Percentiles rank a stretch among this genome's conserved stretches.
phyloP scores from a whole-genome alignment of 441 rosid species.

The Cnidoscolus chayamansa region DNA sequence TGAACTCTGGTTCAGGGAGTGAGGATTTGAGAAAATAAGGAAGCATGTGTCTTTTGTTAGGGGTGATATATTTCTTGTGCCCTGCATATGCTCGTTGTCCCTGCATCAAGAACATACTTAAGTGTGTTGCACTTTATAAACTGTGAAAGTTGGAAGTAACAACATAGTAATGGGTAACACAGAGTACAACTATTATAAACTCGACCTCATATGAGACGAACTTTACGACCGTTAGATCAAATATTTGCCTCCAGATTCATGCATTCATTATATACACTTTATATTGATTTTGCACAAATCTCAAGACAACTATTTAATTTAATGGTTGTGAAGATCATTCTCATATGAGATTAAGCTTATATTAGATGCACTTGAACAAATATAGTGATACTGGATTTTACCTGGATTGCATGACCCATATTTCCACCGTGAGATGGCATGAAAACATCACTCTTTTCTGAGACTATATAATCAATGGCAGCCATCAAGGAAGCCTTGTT shows the following conservation, averaged over 20 bases:
- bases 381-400: conserved; percentile 17
- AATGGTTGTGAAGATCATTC: too few relatives aligned
- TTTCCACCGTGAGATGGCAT: conserved; percentile 99
- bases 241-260: too few relatives aligned
- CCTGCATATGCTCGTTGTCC: conserved; percentile 89
- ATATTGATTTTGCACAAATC: too few relatives aligned
- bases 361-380: too few relatives aligned
- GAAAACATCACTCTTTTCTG: conserved; percentile 75
- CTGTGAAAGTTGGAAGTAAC: too few relatives aligned
- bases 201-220: too few relatives aligned
- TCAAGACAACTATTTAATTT: too few relatives aligned
- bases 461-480: conserved; percentile 77
- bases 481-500: conserved; percentile 82
- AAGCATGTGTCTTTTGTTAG: conserved; percentile 89
- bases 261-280: too few relatives aligned
- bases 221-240: too few relatives aligned
- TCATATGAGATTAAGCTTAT: too few relatives aligned
- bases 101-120: conserved; percentile 36
- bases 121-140: background rate
- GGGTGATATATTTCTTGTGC: conserved; percentile 83
- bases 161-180: background rate
- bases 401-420: conserved; percentile 95
- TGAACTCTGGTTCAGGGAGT: conserved; percentile 66
- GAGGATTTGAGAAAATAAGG: conserved; percentile 69
- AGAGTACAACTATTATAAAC: too few relatives aligned